Evolutionary conservation across 768 basidiomycete genomes (phyloP).

Genomic region (Russula sp.): DNA sequence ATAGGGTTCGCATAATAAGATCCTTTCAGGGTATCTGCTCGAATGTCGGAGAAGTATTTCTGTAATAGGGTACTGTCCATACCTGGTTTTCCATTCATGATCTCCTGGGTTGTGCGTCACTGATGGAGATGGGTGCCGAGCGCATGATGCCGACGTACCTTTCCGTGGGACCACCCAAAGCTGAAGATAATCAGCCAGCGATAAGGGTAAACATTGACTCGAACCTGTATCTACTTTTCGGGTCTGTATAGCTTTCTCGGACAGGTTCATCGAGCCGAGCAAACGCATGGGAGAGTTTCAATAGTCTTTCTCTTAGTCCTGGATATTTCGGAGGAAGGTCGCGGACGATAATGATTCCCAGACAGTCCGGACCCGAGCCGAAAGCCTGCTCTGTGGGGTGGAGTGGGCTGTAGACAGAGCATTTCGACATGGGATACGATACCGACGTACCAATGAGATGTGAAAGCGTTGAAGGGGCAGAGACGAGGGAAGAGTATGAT

Average conservation of each 20-base stretch:
- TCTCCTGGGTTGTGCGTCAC: slow-evolving; percentile 46
- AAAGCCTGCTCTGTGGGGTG: slow-evolving; percentile 63
- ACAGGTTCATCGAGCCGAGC: slow-evolving; percentile 56
- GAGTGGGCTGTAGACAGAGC: not conserved
- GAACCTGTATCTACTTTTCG: slow-evolving; percentile 67
- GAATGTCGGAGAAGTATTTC: not conserved
- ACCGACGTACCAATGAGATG: slow-evolving; percentile 49
- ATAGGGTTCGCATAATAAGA: slow-evolving; percentile 91
- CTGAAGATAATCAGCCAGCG: slow-evolving; percentile 25
- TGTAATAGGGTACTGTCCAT: slow-evolving; percentile 8
- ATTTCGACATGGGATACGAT: not conserved
- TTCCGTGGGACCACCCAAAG: slow-evolving; percentile 98
- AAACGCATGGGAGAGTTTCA: slow-evolving; percentile 71
- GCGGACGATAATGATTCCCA: slow-evolving; percentile 76
- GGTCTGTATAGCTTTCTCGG: slow-evolving; percentile 71
- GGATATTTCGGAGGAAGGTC: slow-evolving; percentile 70
- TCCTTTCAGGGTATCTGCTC: slow-evolving; percentile 75
- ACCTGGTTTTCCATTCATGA: slow-evolving; percentile 93
- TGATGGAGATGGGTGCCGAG: not conserved
- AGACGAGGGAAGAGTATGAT: slow-evolving; percentile 51
- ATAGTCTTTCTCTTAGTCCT: slow-evolving; percentile 57
- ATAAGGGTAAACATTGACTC: slow-evolving; percentile 14
- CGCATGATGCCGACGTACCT: slow-evolving; percentile 38
- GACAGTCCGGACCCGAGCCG: slow-evolving; percentile 63
- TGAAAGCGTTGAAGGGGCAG: slow-evolving; percentile 45